These are phyloP conservation scores for Chiua sp. DNA, from an alignment of 1,284 basidiomycete species.

Conservation along the genomic window DNA sequence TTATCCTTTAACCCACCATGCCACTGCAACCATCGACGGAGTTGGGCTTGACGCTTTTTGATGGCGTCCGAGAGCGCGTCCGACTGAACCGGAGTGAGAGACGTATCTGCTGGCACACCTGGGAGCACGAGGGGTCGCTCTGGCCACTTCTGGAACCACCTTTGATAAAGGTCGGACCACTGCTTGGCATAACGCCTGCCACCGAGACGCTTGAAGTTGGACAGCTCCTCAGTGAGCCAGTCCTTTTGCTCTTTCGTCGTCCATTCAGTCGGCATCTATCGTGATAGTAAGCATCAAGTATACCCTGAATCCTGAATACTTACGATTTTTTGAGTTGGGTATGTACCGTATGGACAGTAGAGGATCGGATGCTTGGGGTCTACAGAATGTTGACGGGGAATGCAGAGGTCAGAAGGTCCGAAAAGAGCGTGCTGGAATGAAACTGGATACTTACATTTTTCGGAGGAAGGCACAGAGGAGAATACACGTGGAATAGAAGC, in stretches of 20 bases:
- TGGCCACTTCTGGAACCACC: conserved; percentile 3
- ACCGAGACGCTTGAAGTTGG: not conserved
- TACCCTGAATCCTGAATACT: too few species aligned
- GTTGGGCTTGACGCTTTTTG: not conserved
- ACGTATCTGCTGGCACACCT: not conserved
- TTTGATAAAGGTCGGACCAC: not conserved
- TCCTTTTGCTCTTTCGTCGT: not conserved
- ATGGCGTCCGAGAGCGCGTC: not conserved
- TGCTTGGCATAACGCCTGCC: not conserved
- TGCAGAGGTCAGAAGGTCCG: too few species aligned
- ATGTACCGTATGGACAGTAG: too few species aligned
- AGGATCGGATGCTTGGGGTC: too few species aligned
- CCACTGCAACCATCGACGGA: conserved; percentile 8
- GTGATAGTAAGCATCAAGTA: too few species aligned
- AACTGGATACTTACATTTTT: too few species aligned
- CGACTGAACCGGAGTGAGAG: not conserved
- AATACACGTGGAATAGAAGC: too few species aligned
- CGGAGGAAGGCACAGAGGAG: too few species aligned
- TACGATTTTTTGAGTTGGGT: too few species aligned
- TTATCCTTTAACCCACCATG: not conserved
- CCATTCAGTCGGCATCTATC: not conserved
- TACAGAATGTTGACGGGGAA: too few species aligned
- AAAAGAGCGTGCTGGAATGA: too few species aligned
- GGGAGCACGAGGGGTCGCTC: not conserved
- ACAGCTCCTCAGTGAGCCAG: not conserved